phyloP scores from a whole-genome alignment of 2,329 filamentous ascomycete species.

The Penicillium sp. region DNA sequence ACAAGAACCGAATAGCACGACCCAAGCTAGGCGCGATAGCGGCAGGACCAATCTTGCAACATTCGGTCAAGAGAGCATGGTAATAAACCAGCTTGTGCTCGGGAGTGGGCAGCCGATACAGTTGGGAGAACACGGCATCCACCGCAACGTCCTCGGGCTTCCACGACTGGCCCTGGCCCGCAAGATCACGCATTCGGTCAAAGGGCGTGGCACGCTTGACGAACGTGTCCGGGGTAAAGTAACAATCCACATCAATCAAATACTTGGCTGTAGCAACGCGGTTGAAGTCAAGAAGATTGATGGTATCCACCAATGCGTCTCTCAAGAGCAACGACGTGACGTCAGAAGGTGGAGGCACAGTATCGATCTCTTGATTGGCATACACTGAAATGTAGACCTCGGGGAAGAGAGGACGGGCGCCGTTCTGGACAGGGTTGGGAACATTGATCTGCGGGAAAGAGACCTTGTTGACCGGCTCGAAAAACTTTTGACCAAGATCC shows the following conservation, averaged over 20 bases:
- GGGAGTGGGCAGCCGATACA: constrained; percentile 80
- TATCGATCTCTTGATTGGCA: constrained; percentile 79
- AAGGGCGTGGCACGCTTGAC: constrained; percentile 91
- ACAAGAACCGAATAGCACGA: constrained; percentile 87
- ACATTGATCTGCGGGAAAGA: constrained; percentile 72
- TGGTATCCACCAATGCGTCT: constrained; percentile 84
- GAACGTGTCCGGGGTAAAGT: constrained; percentile 86
- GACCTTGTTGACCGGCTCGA: constrained; percentile 67
- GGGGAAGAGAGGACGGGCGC: constrained; percentile 76
- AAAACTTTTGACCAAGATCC: constrained; percentile 47
- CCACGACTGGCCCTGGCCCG: constrained; percentile 73
- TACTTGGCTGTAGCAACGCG: constrained; percentile 82
- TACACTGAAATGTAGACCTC: constrained; percentile 96
- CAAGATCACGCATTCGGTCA: constrained; percentile 72
- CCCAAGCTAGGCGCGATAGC: constrained; percentile 95
- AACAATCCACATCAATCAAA: constrained; percentile 91
- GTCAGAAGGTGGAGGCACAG: constrained; percentile 74
- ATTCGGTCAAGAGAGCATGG: constrained; percentile 89
- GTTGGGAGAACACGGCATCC: constrained; percentile 95
- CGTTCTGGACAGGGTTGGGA: constrained; percentile 72
- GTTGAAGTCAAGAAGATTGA: constrained; percentile 93
- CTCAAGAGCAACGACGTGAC: constrained; percentile 81
- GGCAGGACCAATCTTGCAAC: constrained; percentile 91
- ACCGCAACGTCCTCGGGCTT: constrained; percentile 97
- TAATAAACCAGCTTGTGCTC: constrained; percentile 97